phyloP scores from a whole-genome alignment of 2,329 filamentous ascomycete species.

The Ophiostoma novo-ulmi region DNA sequence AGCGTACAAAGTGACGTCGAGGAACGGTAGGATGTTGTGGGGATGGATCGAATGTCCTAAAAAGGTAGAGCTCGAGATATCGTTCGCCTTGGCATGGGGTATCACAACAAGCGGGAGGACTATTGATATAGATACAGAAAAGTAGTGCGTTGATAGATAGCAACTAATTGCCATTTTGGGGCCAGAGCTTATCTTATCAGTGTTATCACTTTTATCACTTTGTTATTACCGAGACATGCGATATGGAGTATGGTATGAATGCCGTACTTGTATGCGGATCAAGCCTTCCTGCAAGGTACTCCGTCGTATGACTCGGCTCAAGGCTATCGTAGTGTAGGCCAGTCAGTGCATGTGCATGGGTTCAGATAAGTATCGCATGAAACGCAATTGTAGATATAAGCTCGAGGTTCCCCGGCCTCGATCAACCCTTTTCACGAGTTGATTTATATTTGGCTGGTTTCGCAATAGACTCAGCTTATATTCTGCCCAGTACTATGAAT shows the following conservation, averaged over 20 bases:
- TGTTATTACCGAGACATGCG: not conserved
- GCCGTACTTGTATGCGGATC: not conserved
- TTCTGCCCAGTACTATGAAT: not conserved
- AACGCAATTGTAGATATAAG: not conserved
- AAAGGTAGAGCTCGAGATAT: not conserved
- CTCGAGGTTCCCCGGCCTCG: not conserved
- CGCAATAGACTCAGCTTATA: not conserved
- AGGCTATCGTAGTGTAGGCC: not conserved
- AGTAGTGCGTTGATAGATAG: not conserved
- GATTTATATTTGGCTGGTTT: no score
- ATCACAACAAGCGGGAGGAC: not conserved
- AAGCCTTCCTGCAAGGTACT: slow-evolving; percentile 7
- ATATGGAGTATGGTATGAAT: not conserved
- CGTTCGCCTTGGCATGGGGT: not conserved
- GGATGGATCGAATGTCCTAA: not conserved
- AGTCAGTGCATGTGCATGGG: not conserved
- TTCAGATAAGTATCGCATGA: not conserved
- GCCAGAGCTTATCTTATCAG: not conserved
- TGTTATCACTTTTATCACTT: not conserved
- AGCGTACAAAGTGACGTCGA: not conserved
- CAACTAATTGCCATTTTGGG: not conserved
- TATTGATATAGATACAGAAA: not conserved
- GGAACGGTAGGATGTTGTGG: not conserved
- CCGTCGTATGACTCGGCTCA: not conserved
- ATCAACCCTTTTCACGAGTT: not conserved